phyloP scores from a whole-genome alignment of 306 rosid genomes.

The Medicago ruthenica region DNA sequence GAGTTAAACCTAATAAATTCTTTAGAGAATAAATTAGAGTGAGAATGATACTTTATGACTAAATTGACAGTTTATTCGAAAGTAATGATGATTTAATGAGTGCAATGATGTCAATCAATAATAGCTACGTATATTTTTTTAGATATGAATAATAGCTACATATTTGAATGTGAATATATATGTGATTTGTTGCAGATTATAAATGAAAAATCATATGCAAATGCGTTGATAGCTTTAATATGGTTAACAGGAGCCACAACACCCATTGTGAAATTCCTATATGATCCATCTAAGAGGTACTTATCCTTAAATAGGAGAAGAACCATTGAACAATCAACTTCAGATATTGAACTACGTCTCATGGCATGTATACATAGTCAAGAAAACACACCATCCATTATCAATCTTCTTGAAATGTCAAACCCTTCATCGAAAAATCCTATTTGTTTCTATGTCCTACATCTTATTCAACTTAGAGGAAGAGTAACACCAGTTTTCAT shows the following conservation, averaged over 20 bases:
- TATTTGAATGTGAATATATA: background rate
- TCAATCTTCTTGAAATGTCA: slow-evolving; percentile 59
- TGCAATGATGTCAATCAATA: background rate
- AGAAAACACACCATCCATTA: slow-evolving; percentile 55
- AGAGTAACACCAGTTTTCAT: slow-evolving; percentile 59
- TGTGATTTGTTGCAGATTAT: slow-evolving; percentile 52
- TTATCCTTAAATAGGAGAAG: slow-evolving; percentile 39
- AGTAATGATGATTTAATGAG: too few species aligned
- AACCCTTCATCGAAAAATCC: slow-evolving; percentile 53
- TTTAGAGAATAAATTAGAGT: too few species aligned
- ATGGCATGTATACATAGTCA: slow-evolving; percentile 54
- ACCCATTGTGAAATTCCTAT: slow-evolving; percentile 52
- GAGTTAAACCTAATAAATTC: too few species aligned
- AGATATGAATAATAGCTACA: background rate
- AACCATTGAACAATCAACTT: slow-evolving; percentile 50
- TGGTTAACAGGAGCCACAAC: slow-evolving; percentile 47
- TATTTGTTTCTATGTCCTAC: slow-evolving; percentile 56
- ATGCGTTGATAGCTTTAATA: slow-evolving; percentile 48
- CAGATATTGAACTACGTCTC: slow-evolving; percentile 45
- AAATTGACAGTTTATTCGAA: too few species aligned
- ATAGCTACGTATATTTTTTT: background rate
- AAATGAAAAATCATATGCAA: slow-evolving; percentile 44
- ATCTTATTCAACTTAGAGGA: slow-evolving; percentile 55
- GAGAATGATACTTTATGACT: too few species aligned
- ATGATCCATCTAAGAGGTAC: slow-evolving; percentile 65